Evolutionary conservation across 768 basidiomycete genomes (phyloP), one percentile per base, ranked within the genome.

Genomic region (Mycena crocata): DNA sequence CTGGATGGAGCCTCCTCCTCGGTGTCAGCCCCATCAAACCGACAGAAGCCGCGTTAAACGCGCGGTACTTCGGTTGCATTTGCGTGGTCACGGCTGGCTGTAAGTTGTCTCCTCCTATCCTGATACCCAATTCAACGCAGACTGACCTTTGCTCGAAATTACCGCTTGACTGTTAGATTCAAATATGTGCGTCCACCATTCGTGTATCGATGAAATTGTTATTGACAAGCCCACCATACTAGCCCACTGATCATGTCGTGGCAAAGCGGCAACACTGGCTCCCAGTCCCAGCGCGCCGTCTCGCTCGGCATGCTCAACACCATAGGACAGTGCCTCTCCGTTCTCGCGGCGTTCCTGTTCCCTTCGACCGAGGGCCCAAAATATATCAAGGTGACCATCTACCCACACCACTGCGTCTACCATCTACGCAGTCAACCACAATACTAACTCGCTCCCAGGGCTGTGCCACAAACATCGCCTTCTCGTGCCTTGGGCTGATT

Each of bases 261-360:
- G 64, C 64, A 66, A 60, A 39, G 34, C 50, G 51, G 32, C 44
- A 66, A 66, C 64, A 66, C 64, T 14, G 57, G 57, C 57, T 46
- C 64, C 35, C 57, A 66, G 37, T 60, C 64, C 12, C 64, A 66
- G 30, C 64, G 64, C 52, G 64, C 64, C 28, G 58, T 60, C 57
- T 66, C 64, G 24, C 64, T 66, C n/a, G 64, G 64, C 26, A 66
- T 66, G 64, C 64, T 66, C 52, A 66, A 66, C 64, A 52, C 57
- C 7, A 40, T 66, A 34, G 64, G 64, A 28, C 64, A 66, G 23
- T 66, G 64, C 30, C 64, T 66, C 44, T 66, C 64, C 64, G 58
- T 66, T 23, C 64, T 66, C 45, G 64, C 64, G 15, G 64, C 64
- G n/a, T 66, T 66, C 58, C 52, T 66, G 15, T 66, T 66, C 64